Percentiles rank a stretch among this genome's conserved stretches.
Evolutionary conservation across 2,329 filamentous ascomycete genomes (phyloP).

Genomic region (Coniochaeta prunicola): DNA sequence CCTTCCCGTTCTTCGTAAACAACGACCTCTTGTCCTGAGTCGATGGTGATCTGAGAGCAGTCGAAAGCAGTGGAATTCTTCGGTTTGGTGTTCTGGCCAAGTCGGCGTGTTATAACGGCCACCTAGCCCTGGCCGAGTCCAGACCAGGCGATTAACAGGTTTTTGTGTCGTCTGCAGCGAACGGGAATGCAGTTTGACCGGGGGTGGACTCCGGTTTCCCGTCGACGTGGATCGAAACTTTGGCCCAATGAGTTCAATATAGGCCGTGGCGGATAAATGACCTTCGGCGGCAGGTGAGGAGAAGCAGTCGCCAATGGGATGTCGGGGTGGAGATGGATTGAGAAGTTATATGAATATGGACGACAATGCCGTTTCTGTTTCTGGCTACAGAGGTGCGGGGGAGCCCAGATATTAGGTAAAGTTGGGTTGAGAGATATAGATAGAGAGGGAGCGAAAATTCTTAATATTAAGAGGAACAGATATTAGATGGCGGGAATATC

Average conservation of each 20-base stretch:
- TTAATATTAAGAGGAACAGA: background rate
- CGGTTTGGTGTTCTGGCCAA: background rate
- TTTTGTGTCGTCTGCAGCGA: background rate
- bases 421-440: background rate
- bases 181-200: slow-evolving; percentile 4
- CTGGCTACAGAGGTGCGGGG: slow-evolving; percentile 1
- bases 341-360: slow-evolving; percentile 11
- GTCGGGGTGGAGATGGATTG: slow-evolving; percentile 3
- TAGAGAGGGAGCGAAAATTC: background rate
- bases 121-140: background rate
- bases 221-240: slow-evolving; percentile 8
- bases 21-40: background rate
- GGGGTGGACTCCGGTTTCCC: slow-evolving; percentile 3
- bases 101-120: slow-evolving; percentile 1
- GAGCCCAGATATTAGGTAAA: background rate
- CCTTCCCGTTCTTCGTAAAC: background rate
- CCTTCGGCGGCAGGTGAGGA: slow-evolving; percentile 9
- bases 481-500: no score
- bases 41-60: background rate
- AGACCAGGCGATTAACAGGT: background rate
- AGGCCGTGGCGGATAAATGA: slow-evolving; percentile 21
- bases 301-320: slow-evolving; percentile 15
- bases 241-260: slow-evolving; percentile 15
- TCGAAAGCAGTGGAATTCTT: background rate
- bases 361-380: slow-evolving; percentile 15